phyloP scores from a whole-genome alignment of 148 eudicot genomes.

The Dysphania ambrosioides region DNA sequence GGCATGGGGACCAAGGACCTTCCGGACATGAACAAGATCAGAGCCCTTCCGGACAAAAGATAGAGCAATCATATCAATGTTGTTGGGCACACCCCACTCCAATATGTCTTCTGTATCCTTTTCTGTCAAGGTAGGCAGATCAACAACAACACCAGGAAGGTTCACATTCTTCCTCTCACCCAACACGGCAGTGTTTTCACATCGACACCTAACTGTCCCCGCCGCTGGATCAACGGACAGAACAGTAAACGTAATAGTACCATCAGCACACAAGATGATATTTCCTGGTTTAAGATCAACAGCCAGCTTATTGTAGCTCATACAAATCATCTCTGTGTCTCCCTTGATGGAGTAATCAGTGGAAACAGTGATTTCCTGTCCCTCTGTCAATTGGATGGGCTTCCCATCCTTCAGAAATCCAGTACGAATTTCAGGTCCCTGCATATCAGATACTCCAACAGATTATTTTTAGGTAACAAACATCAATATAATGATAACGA shows the following conservation, averaged over 20 bases:
- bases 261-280: conserved; percentile 63
- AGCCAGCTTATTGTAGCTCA: conserved; percentile 65
- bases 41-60: conserved; percentile 76
- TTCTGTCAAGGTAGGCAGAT: conserved; percentile 70
- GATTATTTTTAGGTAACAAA: not conserved
- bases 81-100: conserved; percentile 69
- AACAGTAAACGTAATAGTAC: conserved; percentile 62
- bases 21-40: conserved; percentile 63
- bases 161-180: conserved; percentile 73
- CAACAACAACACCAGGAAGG: conserved; percentile 71
- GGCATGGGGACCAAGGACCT: conserved; percentile 60
- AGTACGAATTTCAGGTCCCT: conserved; percentile 81
- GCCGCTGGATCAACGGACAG: conserved; percentile 51
- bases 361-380: conserved; percentile 51
- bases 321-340: conserved; percentile 44
- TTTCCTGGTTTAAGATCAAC: conserved; percentile 63
- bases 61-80: conserved; percentile 70
- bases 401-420: conserved; percentile 59
- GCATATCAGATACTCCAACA: conserved; percentile 1
- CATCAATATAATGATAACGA: not conserved
- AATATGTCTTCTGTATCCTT: conserved; percentile 70
- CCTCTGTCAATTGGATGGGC: conserved; percentile 56
- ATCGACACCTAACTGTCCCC: conserved; percentile 63
- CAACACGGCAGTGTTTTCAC: conserved; percentile 56
- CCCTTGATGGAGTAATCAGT: conserved; percentile 60